Base-by-base conservation (phyloP, 1,284 basidiomycete genomes). In the Microbotryum saponariae region DNA sequence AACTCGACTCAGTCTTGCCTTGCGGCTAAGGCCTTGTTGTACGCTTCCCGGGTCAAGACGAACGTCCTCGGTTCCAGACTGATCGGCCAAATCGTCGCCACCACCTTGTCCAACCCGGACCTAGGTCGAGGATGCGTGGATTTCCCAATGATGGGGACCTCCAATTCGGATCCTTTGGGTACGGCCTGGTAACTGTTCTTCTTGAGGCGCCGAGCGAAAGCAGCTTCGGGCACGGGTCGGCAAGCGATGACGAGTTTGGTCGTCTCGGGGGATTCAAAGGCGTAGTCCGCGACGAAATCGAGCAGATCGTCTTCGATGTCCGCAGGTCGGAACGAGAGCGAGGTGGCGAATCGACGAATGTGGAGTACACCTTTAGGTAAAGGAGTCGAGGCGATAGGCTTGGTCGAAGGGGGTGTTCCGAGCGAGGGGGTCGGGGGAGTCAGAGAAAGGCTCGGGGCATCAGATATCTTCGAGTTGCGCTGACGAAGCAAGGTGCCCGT, bases 251-350 rank as follows among this genome's bases (percentile, higher is more conserved):
- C 64, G 51, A 66, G 50, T 8, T 37, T 50, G 27, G 42, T 46
- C 20, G 20, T 6, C 2, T 7, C 20, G 7, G n/a, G 48, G 2
- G 37, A 10, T 10, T 46, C 12, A 44, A 67, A 69, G 20, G 65
- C 67, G 18, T 51, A 46, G 10, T 50, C n/a, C 14, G 59, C 59
- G 42, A 51, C 62, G 23, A 58, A 58, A 0, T 52, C n/a, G 51
- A 69, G 65, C 25, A 69, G 61, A 51, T 67, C 65, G 65, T 63
- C 63, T 25, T 69, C 67, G 58, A 64, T 69, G 6, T 56, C 57
- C 47, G 67, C 65, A 2, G 62, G 25, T 25, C 67, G 64, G 65
- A 69, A 69, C 2, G 60, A 62, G 29, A 61, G 44, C 14, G 62
- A 63, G 12, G 67, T 65, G 10, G 60, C 57, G 58, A 69, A 60